Evolutionary conservation across 371 early-diverging fungal species (phyloP), one percentile per base, ranked within the genome.

Genomic region (Mortierella sp.): DNA sequence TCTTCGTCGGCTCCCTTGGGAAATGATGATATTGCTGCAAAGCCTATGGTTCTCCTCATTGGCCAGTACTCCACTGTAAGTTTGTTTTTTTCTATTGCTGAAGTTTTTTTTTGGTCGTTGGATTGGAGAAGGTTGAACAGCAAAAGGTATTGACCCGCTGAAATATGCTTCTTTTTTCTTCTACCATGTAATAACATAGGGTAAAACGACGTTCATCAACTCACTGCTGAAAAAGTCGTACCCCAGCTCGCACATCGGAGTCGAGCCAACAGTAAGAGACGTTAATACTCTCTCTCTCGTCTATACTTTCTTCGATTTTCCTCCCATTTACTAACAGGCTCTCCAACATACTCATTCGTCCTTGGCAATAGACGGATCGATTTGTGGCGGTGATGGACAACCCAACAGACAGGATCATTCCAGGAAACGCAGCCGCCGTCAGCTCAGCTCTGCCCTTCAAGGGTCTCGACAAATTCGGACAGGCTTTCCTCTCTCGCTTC

Each of bases 341-440:
- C 26, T 11, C 7, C 31, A 21, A 45, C n/a, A n/a, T n/a, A 71
- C 47, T 24, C 10, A n/a, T 42, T 28, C 65, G 4, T 47, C 44
- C 4, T 28, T 19, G 16, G 21, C n/a, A 7, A 28, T 54, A 84
- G 84, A 97, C 97, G 0, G 97, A 97, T 84, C 88, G 95, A 16
- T 97, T 97, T 80, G 93, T 97, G 0, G 95, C 97, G 4, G 94
- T 97, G 65, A 96, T 96, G 96, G 83, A 92, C 68, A 96, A 96
- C 13, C 81, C 89, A 0, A 94, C 95, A 70, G 94, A 94, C 47
- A 86, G 94, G 19, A 84, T 84, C 60, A 96, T 97, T 71, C 97
- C 97, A 8, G 97, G 97, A 50, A 95, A 97, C 70, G 97, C 97
- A 1, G 97, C 97, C 5, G 96, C 95, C 3, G 97, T 97, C 24